Evolutionary conservation across 2,329 filamentous ascomycete species (phyloP).

Genomic region (Colletotrichum cordylinicola): DNA sequence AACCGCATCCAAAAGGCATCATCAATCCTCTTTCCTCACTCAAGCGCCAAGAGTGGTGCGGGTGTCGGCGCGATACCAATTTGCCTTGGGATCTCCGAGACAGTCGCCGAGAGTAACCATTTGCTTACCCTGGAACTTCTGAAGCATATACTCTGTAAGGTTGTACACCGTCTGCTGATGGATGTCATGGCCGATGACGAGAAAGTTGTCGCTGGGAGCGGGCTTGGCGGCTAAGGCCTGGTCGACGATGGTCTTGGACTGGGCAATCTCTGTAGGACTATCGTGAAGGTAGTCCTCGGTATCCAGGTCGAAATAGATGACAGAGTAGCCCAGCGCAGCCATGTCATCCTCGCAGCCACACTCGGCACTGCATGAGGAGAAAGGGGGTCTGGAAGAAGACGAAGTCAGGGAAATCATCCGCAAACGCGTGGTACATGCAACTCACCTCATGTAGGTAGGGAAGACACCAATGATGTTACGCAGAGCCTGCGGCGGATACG

Average conservation of each 20-base stretch:
- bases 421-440: too few species aligned
- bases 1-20: background rate
- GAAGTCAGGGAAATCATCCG: background rate
- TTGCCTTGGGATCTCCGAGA: slow-evolving; percentile 48
- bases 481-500: slow-evolving; percentile 50
- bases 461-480: slow-evolving; percentile 59
- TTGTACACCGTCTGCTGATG: slow-evolving; percentile 45
- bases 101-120: slow-evolving; percentile 56
- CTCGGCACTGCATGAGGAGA: slow-evolving; percentile 44
- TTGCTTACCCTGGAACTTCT: slow-evolving; percentile 40
- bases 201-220: slow-evolving; percentile 26
- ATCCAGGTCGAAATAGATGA: slow-evolving; percentile 42
- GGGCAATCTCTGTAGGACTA: slow-evolving; percentile 33
- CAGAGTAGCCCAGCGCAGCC: slow-evolving; percentile 37
- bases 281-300: slow-evolving; percentile 40
- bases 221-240: slow-evolving; percentile 32
- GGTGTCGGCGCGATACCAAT: slow-evolving; percentile 49
- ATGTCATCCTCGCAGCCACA: slow-evolving; percentile 17
- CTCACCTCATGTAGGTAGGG: slow-evolving; percentile 55
- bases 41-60: slow-evolving; percentile 1
- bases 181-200: slow-evolving; percentile 44
- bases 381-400: slow-evolving; percentile 37
- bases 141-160: slow-evolving; percentile 41
- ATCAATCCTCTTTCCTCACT: background rate
- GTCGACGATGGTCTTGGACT: slow-evolving; percentile 40